phyloP scores from a whole-genome alignment of 441 rosid species.

The Omphalea diandra region DNA sequence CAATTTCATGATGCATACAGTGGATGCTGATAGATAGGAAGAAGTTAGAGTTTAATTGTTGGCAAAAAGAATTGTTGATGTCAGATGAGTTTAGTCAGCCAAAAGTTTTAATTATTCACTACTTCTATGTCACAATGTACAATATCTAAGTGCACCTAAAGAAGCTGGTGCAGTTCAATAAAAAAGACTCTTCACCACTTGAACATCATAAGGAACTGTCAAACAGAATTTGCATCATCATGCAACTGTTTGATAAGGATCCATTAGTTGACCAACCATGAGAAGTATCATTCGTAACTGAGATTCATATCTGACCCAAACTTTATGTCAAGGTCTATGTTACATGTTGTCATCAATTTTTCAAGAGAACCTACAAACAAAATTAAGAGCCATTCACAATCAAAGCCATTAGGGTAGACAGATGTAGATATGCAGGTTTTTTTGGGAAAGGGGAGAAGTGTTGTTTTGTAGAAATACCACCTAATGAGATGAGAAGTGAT shows the following conservation, averaged over 20 bases:
- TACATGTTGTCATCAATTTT: slow-evolving; percentile 1
- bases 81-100: neutral
- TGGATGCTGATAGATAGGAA: neutral
- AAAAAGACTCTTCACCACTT: neutral
- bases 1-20: slow-evolving; percentile 1
- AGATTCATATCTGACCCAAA: neutral
- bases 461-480: too few relatives aligned
- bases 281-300: neutral
- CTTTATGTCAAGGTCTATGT: slow-evolving; percentile 1
- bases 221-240: neutral
- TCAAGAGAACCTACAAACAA: neutral
- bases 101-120: neutral
- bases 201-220: neutral
- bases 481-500: too few relatives aligned
- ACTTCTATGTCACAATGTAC: neutral
- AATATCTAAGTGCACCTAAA: neutral
- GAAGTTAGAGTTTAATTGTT: neutral
- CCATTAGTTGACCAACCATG: neutral
- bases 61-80: neutral
- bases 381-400: neutral
- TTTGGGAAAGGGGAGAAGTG: too few relatives aligned
- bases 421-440: too few relatives aligned
- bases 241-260: neutral
- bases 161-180: neutral
- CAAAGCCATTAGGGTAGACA: neutral